Percentiles rank a stretch among this genome's conserved stretches.
phyloP scores from a whole-genome alignment of 2,329 filamentous ascomycete genomes.

The Phoma sp. region DNA sequence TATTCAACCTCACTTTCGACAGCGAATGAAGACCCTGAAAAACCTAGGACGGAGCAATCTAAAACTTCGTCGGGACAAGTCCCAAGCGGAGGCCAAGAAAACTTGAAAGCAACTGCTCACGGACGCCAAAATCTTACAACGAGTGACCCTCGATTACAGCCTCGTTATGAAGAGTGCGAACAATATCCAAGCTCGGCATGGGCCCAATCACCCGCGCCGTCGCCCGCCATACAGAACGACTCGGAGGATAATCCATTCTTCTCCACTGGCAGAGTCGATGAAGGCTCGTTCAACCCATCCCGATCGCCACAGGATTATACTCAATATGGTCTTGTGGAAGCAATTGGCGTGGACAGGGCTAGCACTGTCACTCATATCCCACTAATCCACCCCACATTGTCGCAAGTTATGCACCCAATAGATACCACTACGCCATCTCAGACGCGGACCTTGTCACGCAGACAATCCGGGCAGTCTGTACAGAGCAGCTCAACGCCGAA shows the following conservation, averaged over 20 bases:
- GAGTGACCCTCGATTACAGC: too few species aligned
- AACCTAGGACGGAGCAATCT: too few species aligned
- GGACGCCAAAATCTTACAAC: too few species aligned
- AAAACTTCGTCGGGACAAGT: too few species aligned
- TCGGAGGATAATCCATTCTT: slow-evolving; percentile 92
- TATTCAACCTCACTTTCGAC: slow-evolving; percentile 59
- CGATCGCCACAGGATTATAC: slow-evolving; percentile 78
- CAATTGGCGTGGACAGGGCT: slow-evolving; percentile 88
- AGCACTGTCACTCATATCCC: slow-evolving; percentile 94
- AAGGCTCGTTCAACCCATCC: slow-evolving; percentile 85
- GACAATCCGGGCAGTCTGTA: slow-evolving; percentile 36
- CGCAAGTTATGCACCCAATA: slow-evolving; percentile 66
- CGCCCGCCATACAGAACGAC: slow-evolving; percentile 84
- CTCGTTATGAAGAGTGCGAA: slow-evolving; percentile 87
- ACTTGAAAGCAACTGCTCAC: too few species aligned
- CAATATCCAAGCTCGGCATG: slow-evolving; percentile 90
- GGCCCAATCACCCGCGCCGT: slow-evolving; percentile 95
- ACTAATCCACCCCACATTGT: slow-evolving; percentile 76
- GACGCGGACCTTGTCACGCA: slow-evolving; percentile 35
- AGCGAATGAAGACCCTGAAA: slow-evolving; percentile 37
- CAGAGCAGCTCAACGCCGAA: slow-evolving; percentile 10
- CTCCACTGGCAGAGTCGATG: slow-evolving; percentile 72
- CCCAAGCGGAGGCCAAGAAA: slow-evolving; percentile 18
- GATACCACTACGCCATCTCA: slow-evolving; percentile 50
- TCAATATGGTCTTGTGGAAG: slow-evolving; percentile 75